phyloP scores from a whole-genome alignment of 768 basidiomycete genomes.

The Pleurotus salmoneostramineus region DNA sequence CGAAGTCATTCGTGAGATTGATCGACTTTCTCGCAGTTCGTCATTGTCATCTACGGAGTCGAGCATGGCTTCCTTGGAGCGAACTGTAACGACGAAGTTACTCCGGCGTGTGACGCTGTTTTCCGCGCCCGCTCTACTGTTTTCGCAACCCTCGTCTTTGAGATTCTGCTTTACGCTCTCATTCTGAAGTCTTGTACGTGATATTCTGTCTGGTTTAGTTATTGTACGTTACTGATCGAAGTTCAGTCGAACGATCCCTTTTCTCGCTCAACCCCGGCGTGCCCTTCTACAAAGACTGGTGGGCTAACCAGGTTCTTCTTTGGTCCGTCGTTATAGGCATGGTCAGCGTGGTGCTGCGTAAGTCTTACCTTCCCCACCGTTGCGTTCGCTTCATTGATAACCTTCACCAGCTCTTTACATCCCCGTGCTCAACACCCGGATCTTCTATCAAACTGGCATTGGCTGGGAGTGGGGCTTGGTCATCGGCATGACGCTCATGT shows the following conservation, averaged over 20 bases:
- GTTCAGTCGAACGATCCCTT: constrained; percentile 31
- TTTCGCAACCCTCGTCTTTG: constrained; percentile 34
- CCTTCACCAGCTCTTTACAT: constrained; percentile 28
- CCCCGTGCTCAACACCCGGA: constrained; percentile 29
- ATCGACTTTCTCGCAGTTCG: constrained; percentile 21
- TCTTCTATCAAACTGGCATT: constrained; percentile 34
- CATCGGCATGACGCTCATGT: constrained; percentile 29
- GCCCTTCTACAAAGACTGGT: constrained; percentile 29
- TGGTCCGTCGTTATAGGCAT: constrained; percentile 30
- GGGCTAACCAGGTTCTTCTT: constrained; percentile 30
- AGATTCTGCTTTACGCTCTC: constrained; percentile 30
- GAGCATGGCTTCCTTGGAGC: constrained; percentile 25
- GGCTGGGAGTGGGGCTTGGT: constrained; percentile 37
- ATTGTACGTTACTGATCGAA: background rate
- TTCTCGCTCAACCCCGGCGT: constrained; percentile 31
- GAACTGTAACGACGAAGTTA: constrained; percentile 25
- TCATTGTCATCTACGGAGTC: constrained; percentile 31
- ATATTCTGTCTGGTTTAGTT: background rate
- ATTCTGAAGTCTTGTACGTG: constrained; percentile 34
- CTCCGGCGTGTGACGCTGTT: constrained; percentile 23
- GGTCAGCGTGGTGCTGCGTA: constrained; percentile 32
- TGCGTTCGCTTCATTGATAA: background rate
- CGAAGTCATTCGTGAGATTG: background rate
- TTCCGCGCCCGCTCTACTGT: constrained; percentile 31
- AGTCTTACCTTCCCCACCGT: constrained; percentile 13